Evolutionary conservation across 2,329 filamentous ascomycete species (phyloP), one percentile per base, ranked within the genome.

Genomic region (Cladorrhinum sp.): DNA sequence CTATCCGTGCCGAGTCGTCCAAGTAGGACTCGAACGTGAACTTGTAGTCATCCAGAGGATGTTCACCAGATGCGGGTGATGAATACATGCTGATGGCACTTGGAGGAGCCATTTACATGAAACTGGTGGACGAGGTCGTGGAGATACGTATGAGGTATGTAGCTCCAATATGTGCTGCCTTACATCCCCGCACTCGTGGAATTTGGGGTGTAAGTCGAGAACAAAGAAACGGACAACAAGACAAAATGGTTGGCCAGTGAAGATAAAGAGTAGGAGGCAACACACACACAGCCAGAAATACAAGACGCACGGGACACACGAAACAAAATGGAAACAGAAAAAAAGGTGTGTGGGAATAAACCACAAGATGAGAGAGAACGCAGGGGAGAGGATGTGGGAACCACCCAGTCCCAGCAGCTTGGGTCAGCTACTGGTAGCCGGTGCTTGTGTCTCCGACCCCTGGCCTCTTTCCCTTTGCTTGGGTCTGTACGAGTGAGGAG

Each of bases 1-100:
- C 68, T 16, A 69, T 67, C 1, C 60, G 62, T 5, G 56, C 48
- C 1, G 64, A 62, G 41, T 65, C 63, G 36, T 69, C 63, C 13
- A 70, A 51, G 48, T 67, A 67, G 0, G 63, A 58, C 57, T 70
- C 66, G 29, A 72, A 72, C 2, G 69, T 70, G 54, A 70, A 71
- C 27, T 67, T 53, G 32, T 65, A 69, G 41, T 61, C 55, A 18
- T 64, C 59, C 18, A 66, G 25, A 22, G 63, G 50, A 12, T 50
- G 58, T 23, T 57, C 54, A 16, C 41, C 50, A 32, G 62, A 55
- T 18, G n/a, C 3, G 20, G 41, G 20, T 45, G 41, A 45, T 12
- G 41, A 60, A 6, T 59, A 54, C 52, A 57, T 59, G 41, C 32
- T 51, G 12, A 38, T 0, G 13, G 52, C 48, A 27, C 12, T 22